phyloP scores from a whole-genome alignment of 768 basidiomycete species.

The Auricularia auricula-judae region DNA sequence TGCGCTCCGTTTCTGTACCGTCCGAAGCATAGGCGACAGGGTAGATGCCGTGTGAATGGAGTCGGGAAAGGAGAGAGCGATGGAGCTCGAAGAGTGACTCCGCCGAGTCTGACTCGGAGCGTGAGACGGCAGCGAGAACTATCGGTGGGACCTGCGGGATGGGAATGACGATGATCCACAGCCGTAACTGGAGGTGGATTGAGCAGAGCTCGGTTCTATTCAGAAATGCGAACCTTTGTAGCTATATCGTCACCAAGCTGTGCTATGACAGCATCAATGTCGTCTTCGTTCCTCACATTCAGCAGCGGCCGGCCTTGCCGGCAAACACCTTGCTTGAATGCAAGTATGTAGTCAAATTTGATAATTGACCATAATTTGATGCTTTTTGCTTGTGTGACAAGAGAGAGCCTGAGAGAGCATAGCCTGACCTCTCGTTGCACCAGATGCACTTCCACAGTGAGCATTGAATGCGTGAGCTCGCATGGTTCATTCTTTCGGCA shows the following conservation, averaged over 20 bases:
- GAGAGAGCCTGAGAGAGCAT: too few relatives aligned
- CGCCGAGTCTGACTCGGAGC: background rate
- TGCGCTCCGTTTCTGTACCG: slow-evolving; percentile 23
- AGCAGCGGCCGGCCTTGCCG: too few relatives aligned
- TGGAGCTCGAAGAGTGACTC: background rate
- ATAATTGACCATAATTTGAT: too few relatives aligned
- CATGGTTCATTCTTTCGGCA: too few relatives aligned
- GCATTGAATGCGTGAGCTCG: too few relatives aligned
- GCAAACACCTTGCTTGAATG: too few relatives aligned
- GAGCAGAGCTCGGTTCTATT: background rate
- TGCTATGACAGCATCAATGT: slow-evolving; percentile 9
- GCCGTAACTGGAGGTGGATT: slow-evolving; percentile 18
- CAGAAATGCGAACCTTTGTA: slow-evolving; percentile 9
- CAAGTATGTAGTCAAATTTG: too few relatives aligned
- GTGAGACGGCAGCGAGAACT: slow-evolving; percentile 20
- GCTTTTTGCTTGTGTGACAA: too few relatives aligned
- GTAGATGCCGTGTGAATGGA: slow-evolving; percentile 8
- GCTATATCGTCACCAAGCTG: slow-evolving; percentile 8
- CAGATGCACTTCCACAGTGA: too few relatives aligned
- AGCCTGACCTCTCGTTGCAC: too few relatives aligned
- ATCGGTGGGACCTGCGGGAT: slow-evolving; percentile 23
- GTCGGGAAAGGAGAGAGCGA: background rate
- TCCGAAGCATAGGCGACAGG: slow-evolving; percentile 25
- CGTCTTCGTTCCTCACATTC: slow-evolving; percentile 3
- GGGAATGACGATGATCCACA: slow-evolving; percentile 24